Conservation (phyloP, 345 rosid genomes). For the Arabidopsis suecica region DNA sequence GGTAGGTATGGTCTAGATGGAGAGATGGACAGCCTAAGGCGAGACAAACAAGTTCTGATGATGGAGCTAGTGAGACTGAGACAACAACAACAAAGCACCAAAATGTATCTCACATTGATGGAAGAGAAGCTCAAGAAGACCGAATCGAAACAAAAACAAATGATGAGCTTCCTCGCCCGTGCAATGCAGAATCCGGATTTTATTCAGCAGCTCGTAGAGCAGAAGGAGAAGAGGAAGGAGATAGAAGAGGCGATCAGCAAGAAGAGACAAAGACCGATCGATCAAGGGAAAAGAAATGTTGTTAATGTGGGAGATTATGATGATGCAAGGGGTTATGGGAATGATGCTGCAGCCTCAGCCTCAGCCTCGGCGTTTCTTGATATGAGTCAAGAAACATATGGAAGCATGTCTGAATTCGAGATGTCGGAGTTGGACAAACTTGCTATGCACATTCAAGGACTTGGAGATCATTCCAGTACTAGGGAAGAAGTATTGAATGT, state of each 20-base stretch:
- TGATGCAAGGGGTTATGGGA: slow-evolving; percentile 24
- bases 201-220: slow-evolving; percentile 58
- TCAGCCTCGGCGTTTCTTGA: slow-evolving; percentile 37
- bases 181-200: slow-evolving; percentile 73
- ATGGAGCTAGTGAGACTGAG: slow-evolving; percentile 67
- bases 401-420: slow-evolving; percentile 50
- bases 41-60: slow-evolving; percentile 71
- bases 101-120: slow-evolving; percentile 54
- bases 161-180: slow-evolving; percentile 78
- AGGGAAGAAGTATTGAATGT: slow-evolving; percentile 38
- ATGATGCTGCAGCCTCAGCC: slow-evolving; percentile 17
- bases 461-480: slow-evolving; percentile 38
- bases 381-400: slow-evolving; percentile 52
- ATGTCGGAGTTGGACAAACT: slow-evolving; percentile 56
- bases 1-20: slow-evolving; percentile 68
- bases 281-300: slow-evolving; percentile 48
- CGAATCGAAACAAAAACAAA: slow-evolving; percentile 67
- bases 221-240: slow-evolving; percentile 58
- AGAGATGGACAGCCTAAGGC: slow-evolving; percentile 58
- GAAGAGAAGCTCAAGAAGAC: slow-evolving; percentile 62
- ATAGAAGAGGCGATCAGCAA: slow-evolving; percentile 60
- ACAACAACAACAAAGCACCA: slow-evolving; percentile 66
- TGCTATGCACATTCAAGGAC: slow-evolving; percentile 58
- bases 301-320: slow-evolving; percentile 37
- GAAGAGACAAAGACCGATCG: slow-evolving; percentile 60